Percentiles rank a stretch among this genome's conserved stretches.
phyloP scores from a whole-genome alignment of 352 stramenopile genomes.

The Phytophthora rubi region DNA sequence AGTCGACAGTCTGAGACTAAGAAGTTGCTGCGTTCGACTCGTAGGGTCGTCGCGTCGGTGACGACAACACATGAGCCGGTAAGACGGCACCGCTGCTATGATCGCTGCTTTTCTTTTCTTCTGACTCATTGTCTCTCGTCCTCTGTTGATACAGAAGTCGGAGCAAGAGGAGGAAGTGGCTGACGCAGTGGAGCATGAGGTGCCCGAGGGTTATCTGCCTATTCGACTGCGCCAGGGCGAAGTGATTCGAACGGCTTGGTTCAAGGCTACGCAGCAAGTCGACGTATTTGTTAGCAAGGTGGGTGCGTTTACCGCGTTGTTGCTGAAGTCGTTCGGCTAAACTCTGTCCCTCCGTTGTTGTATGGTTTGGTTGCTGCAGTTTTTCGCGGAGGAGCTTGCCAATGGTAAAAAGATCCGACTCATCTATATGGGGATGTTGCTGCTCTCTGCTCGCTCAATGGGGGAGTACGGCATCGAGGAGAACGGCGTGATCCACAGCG shows the following conservation, averaged over 20 bases:
- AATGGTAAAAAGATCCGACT: constrained; percentile 69
- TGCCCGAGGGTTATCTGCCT: constrained; percentile 54
- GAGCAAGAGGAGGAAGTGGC: constrained; percentile 17
- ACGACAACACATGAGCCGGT: constrained; percentile 30
- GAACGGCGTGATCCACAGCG: constrained; percentile 75
- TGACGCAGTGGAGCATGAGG: constrained; percentile 14
- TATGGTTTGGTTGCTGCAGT: constrained; percentile 39
- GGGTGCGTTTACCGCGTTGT: not conserved
- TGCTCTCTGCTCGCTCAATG: constrained; percentile 65
- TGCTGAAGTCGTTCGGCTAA: not conserved
- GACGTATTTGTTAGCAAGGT: constrained; percentile 65
- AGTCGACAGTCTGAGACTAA: constrained; percentile 12
- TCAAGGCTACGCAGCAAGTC: constrained; percentile 70
- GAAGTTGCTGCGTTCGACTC: constrained; percentile 11
- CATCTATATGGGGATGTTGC: constrained; percentile 87
- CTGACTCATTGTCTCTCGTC: not conserved
- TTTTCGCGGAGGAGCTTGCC: constrained; percentile 63
- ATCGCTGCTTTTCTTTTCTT: not conserved
- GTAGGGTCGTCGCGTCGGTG: constrained; percentile 54
- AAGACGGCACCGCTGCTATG: not conserved
- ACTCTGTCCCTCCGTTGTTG: not conserved
- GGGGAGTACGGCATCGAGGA: constrained; percentile 84
- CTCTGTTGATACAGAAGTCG: constrained; percentile 16
- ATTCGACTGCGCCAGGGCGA: constrained; percentile 73
- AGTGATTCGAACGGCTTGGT: constrained; percentile 57